Conservation (phyloP, 176 grass and related monocot species). For the Themeda triandra region DNA sequence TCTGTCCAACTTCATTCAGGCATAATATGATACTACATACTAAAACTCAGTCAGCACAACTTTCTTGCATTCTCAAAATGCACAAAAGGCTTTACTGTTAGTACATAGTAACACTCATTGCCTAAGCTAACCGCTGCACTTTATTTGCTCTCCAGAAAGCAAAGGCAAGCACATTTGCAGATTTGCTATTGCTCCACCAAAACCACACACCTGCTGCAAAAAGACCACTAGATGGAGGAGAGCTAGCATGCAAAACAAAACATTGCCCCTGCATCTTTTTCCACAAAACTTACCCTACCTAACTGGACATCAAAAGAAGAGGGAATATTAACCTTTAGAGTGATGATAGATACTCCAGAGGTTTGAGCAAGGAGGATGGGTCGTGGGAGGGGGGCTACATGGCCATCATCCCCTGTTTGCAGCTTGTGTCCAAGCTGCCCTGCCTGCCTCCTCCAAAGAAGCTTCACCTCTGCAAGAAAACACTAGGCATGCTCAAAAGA, state of each 20-base stretch:
- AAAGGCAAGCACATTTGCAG: slow-evolving; percentile 40
- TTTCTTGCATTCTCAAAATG: slow-evolving; percentile 46
- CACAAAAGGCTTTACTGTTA: slow-evolving; percentile 25
- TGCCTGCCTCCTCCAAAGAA: slow-evolving; percentile 65
- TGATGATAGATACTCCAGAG: slow-evolving; percentile 39
- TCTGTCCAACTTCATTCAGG: too few species aligned
- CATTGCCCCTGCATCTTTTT: slow-evolving; percentile 19
- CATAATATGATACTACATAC: background rate
- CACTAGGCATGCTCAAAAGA: slow-evolving; percentile 16
- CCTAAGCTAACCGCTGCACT: slow-evolving; percentile 28
- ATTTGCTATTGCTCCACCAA: slow-evolving; percentile 27
- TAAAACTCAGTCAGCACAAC: slow-evolving; percentile 32
- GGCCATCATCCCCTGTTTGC: slow-evolving; percentile 48
- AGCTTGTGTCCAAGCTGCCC: slow-evolving; percentile 52
- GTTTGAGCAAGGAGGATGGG: background rate
- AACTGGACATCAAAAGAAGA: slow-evolving; percentile 77
- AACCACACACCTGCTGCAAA: slow-evolving; percentile 47
- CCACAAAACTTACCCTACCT: slow-evolving; percentile 43
- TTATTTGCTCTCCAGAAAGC: slow-evolving; percentile 36
- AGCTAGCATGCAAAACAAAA: slow-evolving; percentile 34
- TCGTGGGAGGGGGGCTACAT: background rate
- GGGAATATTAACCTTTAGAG: slow-evolving; percentile 92
- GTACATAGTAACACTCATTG: slow-evolving; percentile 38
- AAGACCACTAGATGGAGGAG: slow-evolving; percentile 11
- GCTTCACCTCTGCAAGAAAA: slow-evolving; percentile 58